Evolutionary conservation across 306 rosid genomes (phyloP).

Genomic region (Dalbergia cochinchinensis): DNA sequence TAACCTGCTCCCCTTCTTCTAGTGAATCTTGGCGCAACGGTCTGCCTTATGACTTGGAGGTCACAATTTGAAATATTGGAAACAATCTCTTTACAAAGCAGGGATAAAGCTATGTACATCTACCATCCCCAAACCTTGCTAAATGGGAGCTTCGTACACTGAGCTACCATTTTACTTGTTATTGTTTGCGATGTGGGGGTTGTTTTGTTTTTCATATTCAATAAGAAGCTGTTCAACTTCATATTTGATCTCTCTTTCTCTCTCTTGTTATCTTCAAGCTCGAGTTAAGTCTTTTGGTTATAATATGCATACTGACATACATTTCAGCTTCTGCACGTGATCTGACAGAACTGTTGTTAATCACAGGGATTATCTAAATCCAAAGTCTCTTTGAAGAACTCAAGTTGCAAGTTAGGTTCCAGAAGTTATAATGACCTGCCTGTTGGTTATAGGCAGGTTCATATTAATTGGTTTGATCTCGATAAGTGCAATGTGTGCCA

Average conservation of each 20-base stretch:
- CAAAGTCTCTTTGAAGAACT: constrained; percentile 64
- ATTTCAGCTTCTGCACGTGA: constrained; percentile 7
- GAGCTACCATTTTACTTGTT: neutral
- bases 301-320: neutral
- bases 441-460: constrained; percentile 93
- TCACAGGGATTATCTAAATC: constrained; percentile 77
- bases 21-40: neutral
- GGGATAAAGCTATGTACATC: no score
- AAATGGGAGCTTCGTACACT: no score
- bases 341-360: constrained; percentile 45
- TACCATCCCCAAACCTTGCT: neutral
- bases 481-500: constrained; percentile 98
- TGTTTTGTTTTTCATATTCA: constrained; percentile 4
- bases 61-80: no score
- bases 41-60: no score
- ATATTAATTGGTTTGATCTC: constrained; percentile 98
- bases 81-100: no score
- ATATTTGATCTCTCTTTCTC: neutral
- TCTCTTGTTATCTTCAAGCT: neutral
- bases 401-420: constrained; percentile 68
- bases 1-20: neutral
- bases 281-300: constrained; percentile 27
- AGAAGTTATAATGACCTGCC: constrained; percentile 66
- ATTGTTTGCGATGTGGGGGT: neutral
- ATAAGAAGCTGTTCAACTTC: constrained; percentile 7